A percentile compares a stretch with the other conserved stretches of the same genome.
phyloP scores from a whole-genome alignment of 73 alveolate species.

The Tetrahymena borealis region DNA sequence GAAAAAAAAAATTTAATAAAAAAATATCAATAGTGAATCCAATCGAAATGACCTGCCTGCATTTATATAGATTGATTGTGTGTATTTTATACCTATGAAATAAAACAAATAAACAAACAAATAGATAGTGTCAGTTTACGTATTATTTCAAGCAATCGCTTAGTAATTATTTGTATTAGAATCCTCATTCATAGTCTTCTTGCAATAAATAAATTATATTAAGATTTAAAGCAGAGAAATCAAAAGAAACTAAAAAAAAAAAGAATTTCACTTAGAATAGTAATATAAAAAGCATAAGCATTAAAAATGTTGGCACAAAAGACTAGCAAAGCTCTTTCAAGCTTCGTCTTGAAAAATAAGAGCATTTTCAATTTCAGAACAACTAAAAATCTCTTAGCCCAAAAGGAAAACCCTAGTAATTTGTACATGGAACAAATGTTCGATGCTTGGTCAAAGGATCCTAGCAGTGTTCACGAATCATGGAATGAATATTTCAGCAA shows the following conservation, averaged over 20 bases:
- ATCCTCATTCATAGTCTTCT: neutral
- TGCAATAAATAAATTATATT: neutral
- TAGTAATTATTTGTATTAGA: neutral
- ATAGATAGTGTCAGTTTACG: neutral
- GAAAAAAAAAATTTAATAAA: no score
- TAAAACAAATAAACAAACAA: neutral
- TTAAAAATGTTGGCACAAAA: neutral
- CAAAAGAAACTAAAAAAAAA: neutral
- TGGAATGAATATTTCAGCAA: slow-evolving; percentile 55
- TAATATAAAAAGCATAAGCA: neutral
- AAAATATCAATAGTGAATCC: no score
- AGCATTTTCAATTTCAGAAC: neutral
- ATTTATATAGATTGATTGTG: no score
- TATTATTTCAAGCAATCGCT: neutral
- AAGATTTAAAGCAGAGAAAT: neutral
- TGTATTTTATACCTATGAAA: neutral
- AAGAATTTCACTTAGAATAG: neutral
- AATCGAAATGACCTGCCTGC: no score
- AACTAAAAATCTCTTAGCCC: neutral
- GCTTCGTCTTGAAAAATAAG: neutral
- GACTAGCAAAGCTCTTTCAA: neutral
- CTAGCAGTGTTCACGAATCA: slow-evolving; percentile 54
- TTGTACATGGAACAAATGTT: slow-evolving; percentile 56
- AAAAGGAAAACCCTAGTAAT: neutral
- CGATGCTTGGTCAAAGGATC: slow-evolving; percentile 65